Conservation (phyloP, 768 basidiomycete genomes). For the Austroboletus eburneus region DNA sequence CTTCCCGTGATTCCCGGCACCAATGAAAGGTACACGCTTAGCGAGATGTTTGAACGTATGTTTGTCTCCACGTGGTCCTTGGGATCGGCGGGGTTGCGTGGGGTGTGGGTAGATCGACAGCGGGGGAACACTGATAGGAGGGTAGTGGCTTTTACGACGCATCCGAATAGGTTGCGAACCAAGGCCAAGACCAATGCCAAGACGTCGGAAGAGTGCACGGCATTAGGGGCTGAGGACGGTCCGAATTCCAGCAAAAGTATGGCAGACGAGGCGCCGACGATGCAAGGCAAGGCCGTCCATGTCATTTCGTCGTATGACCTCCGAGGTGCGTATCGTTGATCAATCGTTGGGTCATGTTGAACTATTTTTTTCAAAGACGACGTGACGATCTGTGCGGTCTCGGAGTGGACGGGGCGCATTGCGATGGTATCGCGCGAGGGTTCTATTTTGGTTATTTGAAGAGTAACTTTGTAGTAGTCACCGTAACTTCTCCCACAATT, state of each 20-base stretch:
- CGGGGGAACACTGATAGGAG: conserved; percentile 14
- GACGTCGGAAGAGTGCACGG: too few species aligned
- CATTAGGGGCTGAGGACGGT: too few species aligned
- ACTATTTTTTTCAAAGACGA: conserved; percentile 34
- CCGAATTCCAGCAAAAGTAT: too few species aligned
- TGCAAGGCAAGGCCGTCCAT: conserved; percentile 15
- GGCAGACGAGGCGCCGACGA: background rate
- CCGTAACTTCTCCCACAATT: too few species aligned
- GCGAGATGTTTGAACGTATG: conserved; percentile 1
- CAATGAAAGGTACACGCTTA: background rate
- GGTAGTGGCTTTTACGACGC: conserved; percentile 22
- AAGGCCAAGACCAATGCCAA: too few species aligned
- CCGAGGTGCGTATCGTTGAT: conserved; percentile 19
- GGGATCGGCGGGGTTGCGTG: conserved; percentile 20
- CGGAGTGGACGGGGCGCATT: conserved; percentile 42
- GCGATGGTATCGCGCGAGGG: conserved; percentile 41
- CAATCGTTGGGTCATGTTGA: background rate
- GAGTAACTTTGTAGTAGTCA: too few species aligned
- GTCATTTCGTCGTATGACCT: conserved; percentile 26
- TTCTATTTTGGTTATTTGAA: conserved; percentile 18
- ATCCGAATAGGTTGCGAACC: conserved; percentile 6
- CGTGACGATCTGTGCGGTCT: conserved; percentile 42
- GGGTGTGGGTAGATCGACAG: conserved; percentile 22
- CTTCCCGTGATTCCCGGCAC: background rate
- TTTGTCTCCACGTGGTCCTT: conserved; percentile 17